Conservation (phyloP, 345 rosid species). For the Gossypioides kirkii region DNA sequence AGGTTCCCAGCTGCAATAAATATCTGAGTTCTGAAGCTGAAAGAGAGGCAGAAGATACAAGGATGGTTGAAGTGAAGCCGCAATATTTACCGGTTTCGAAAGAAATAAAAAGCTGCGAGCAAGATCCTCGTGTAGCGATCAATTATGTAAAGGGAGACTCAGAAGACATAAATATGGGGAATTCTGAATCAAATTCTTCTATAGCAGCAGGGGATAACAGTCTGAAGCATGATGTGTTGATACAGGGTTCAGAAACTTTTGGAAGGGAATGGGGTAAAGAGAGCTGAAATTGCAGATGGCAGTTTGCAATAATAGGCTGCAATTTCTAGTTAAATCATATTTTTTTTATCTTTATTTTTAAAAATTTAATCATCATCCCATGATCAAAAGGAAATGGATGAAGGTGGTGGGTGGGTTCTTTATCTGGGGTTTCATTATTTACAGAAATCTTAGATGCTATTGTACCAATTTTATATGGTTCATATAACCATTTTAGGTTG, state of each 20-base stretch:
- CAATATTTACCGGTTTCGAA: not conserved
- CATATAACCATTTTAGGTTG: conserved; percentile 8
- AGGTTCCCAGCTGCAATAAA: conserved; percentile 6
- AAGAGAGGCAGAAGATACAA: conserved; percentile 2
- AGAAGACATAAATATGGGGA: not conserved
- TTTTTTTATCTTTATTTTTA: conserved; percentile 12
- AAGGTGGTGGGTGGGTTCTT: conserved; percentile 10
- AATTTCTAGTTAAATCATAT: conserved; percentile 18
- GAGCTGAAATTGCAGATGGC: conserved; percentile 14
- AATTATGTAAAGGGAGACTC: not conserved
- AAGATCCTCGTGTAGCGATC: conserved; percentile 6
- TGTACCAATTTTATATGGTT: conserved; percentile 20
- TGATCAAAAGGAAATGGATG: conserved; percentile 16
- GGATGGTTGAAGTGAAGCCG: not conserved
- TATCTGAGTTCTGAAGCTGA: conserved; percentile 9
- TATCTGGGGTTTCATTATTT: conserved; percentile 45
- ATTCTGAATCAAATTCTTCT: conserved; percentile 6
- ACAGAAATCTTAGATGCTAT: conserved; percentile 35
- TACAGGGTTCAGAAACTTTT: conserved; percentile 8
- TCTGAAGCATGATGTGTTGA: conserved; percentile 19
- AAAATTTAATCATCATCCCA: conserved; percentile 11
- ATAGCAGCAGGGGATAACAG: not conserved
- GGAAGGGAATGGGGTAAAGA: conserved; percentile 14
- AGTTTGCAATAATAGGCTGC: conserved; percentile 15
- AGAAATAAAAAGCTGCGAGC: not conserved